Base-by-base conservation (phyloP, 352 stramenopile genomes). In the Phytophthora lateralis region DNA sequence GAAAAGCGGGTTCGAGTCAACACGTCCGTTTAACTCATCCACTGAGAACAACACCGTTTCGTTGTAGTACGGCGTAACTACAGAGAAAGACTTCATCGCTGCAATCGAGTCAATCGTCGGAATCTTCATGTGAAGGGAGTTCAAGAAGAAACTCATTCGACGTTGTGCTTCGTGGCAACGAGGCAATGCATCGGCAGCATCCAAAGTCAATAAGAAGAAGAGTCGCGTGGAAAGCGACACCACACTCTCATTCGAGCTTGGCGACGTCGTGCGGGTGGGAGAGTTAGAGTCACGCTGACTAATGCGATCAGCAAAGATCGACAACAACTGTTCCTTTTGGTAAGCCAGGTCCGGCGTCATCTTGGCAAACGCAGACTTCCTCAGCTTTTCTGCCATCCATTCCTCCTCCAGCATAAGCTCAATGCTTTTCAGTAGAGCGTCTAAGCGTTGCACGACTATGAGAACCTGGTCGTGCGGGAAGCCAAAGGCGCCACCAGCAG, bases 91-190 rank as follows among this genome's bases (percentile, higher is more conserved):
- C 38, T 91, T 75, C 86, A 96, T 96, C 11, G 88, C 84, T 8
- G 81, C 83, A 55, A 95, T 93, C 26, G 85, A 90, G 41, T 89
- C 68, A 46, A 93, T 84, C 1, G 71, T 76, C n/a, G 88, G 86
- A 67, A 96, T 96, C 34, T 90, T 77, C 88, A 96, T 96, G 64
- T 82, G 88, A 45, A 96, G 47, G 30, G 88, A 96, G 61, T 96
- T 96, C 41, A 91, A 46, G 63, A 96, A 96, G 55, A 96, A 96
- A 65, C 86, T 92, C 84, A 96, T 91, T n/a, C 88, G 85, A 14
- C 86, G 84, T 63, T 89, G 85, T 6, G 84, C 88, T 73, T 96
- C 88, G 29, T 91, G 79, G 55, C 84, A 95, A 18, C 88, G 88
- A 18, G 88, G 88, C 26, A 94, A 59, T 5, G 88, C 82, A 66